These are phyloP conservation scores for Lizonia empirigonia DNA, from an alignment of 2,329 filamentous ascomycete species.

Conservation along the genomic window DNA sequence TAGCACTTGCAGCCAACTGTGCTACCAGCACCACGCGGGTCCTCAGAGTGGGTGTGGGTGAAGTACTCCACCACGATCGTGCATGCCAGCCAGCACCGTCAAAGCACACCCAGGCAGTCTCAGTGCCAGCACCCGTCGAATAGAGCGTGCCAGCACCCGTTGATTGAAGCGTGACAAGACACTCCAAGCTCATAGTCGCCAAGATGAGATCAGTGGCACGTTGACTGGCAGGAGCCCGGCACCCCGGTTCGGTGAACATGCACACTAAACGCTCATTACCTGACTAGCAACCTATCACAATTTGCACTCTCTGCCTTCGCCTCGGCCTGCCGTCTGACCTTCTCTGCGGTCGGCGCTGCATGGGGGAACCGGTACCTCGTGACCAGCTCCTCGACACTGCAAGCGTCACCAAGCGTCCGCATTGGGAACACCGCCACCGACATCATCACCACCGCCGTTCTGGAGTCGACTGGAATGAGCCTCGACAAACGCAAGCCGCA, in stretches of 20 bases:
- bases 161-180: slow-evolving; percentile 4
- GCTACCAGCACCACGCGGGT: slow-evolving; percentile 2
- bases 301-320: background rate
- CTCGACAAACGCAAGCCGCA: background rate
- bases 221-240: background rate
- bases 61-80: background rate
- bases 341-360: slow-evolving; percentile 8
- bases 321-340: slow-evolving; percentile 10
- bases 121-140: too few species aligned
- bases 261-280: slow-evolving; percentile 13
- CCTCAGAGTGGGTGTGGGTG: background rate
- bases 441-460: background rate
- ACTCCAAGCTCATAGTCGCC: slow-evolving; percentile 10
- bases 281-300: slow-evolving; percentile 15
- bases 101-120: too few species aligned
- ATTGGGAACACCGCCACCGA: slow-evolving; percentile 4
- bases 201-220: slow-evolving; percentile 16
- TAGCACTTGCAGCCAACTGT: slow-evolving; percentile 9
- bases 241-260: slow-evolving; percentile 6
- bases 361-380: background rate
- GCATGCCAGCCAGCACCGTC: background rate
- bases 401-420: slow-evolving; percentile 11
- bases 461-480: background rate
- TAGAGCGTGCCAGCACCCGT: too few species aligned
- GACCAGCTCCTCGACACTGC: slow-evolving; percentile 3